Percentiles rank a stretch among this genome's conserved stretches.
Conservation (phyloP, 305 asterid species). For the Coffea humblotiana region DNA sequence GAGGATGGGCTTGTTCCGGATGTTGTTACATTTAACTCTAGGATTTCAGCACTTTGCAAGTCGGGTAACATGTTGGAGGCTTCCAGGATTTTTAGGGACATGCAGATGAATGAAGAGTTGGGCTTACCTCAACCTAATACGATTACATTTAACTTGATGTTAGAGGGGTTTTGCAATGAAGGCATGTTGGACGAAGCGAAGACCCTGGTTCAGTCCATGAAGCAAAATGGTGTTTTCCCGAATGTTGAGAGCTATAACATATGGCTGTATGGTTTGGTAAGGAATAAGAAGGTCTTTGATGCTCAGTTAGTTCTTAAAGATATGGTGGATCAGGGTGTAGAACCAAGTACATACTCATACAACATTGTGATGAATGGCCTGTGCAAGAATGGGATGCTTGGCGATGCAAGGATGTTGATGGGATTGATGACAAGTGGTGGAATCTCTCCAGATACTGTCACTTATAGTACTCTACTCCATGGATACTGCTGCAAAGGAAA, state of each 20-base stretch:
- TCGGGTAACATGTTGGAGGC: constrained; percentile 79
- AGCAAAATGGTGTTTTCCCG: constrained; percentile 43
- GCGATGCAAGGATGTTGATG: constrained; percentile 66
- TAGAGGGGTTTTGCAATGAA: constrained; percentile 72
- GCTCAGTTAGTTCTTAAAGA: constrained; percentile 63
- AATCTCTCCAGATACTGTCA: constrained; percentile 66
- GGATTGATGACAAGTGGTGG: constrained; percentile 61
- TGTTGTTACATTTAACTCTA: constrained; percentile 79
- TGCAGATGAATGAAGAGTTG: constrained; percentile 68
- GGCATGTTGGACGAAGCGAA: constrained; percentile 81
- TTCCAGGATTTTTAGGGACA: constrained; percentile 83
- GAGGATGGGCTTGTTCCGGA: constrained; percentile 73
- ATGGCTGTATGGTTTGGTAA: constrained; percentile 69
- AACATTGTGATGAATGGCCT: constrained; percentile 74
- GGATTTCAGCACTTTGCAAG: constrained; percentile 82
- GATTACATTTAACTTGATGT: constrained; percentile 73
- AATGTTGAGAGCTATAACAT: constrained; percentile 64
- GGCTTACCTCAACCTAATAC: constrained; percentile 74
- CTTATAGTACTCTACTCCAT: constrained; percentile 75
- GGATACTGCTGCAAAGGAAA: constrained; percentile 76
- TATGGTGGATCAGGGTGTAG: constrained; percentile 58
- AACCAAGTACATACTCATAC: constrained; percentile 69
- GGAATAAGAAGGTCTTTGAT: constrained; percentile 66
- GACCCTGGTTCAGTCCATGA: constrained; percentile 60
- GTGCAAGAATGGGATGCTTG: constrained; percentile 70